phyloP scores from a whole-genome alignment of 305 asterid species.

The Rubia peregrina region DNA sequence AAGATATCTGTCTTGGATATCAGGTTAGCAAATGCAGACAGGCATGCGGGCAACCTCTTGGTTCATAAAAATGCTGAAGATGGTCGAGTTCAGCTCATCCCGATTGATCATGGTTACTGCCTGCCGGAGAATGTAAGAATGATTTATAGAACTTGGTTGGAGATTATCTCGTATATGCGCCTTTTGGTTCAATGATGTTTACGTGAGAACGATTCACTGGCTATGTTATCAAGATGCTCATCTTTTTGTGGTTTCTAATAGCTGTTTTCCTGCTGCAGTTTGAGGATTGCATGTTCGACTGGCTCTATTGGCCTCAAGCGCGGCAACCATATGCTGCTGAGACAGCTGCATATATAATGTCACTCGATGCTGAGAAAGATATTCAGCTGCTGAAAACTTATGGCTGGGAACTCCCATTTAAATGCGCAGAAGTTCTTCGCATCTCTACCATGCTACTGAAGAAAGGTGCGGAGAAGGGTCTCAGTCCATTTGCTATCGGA shows the following conservation, averaged over 20 bases:
- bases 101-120: constrained; percentile 45
- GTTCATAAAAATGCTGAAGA: constrained; percentile 26
- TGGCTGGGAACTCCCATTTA: constrained; percentile 57
- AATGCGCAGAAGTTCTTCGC: constrained; percentile 50
- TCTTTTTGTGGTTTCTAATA: constrained; percentile 4
- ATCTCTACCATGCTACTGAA: constrained; percentile 79
- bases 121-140: constrained; percentile 41
- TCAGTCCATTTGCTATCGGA: constrained; percentile 59
- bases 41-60: constrained; percentile 43
- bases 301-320: constrained; percentile 96
- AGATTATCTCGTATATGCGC: background rate
- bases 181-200: background rate
- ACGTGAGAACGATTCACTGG: background rate
- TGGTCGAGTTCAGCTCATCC: constrained; percentile 28
- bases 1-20: constrained; percentile 37
- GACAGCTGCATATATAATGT: constrained; percentile 48
- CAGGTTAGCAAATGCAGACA: constrained; percentile 35
- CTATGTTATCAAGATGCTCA: background rate
- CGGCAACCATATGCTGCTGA: constrained; percentile 48
- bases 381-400: constrained; percentile 50
- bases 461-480: constrained; percentile 65
- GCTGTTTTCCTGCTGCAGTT: constrained; percentile 37
- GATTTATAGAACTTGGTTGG: background rate
- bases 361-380: constrained; percentile 67
- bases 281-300: constrained; percentile 75